A percentile compares a stretch with the other conserved stretches of the same genome.
Conservation (phyloP, 805 yeast genomes). For the Komagataella ulmi region DNA sequence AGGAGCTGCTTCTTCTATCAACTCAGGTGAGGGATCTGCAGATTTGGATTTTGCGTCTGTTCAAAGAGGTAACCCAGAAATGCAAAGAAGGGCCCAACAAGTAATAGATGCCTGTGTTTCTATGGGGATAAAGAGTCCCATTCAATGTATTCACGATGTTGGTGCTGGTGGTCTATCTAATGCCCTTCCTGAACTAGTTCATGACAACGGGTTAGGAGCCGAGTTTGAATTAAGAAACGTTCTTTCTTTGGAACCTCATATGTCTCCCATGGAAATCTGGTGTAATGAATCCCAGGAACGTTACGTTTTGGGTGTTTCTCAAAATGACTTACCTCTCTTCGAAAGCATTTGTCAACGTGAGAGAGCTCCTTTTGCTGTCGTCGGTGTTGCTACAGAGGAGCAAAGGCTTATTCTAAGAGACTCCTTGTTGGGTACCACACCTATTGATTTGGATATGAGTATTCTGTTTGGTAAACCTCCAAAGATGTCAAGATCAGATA, state of each 20-base stretch:
- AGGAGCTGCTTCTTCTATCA: constrained; percentile 96
- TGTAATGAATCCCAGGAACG: constrained; percentile 99
- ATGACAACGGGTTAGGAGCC: constrained; percentile 94
- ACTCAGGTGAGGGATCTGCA: constrained; percentile 95
- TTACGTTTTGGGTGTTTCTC: constrained; percentile 86
- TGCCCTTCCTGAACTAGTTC: constrained; percentile 94
- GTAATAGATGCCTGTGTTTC: constrained; percentile 92
- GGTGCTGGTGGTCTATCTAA: constrained; percentile 99
- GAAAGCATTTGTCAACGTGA: constrained; percentile 81
- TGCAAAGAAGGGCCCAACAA: constrained; percentile 98
- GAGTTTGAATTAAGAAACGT: constrained; percentile 82
- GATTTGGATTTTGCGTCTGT: constrained; percentile 97
- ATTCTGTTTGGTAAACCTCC: constrained; percentile 96
- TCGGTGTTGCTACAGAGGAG: constrained; percentile 86
- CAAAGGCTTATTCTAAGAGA: constrained; percentile 75
- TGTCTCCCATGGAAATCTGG: constrained; percentile 99
- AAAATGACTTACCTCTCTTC: constrained; percentile 60
- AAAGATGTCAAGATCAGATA: constrained; percentile 71
- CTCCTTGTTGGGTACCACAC: constrained; percentile 61
- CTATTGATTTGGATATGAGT: constrained; percentile 93
- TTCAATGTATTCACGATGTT: constrained; percentile 94
- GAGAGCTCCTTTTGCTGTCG: constrained; percentile 92
- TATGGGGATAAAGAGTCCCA: constrained; percentile 60
- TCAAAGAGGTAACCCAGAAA: constrained; percentile 98
- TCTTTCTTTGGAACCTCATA: constrained; percentile 85